A percentile compares a stretch with the other conserved stretches of the same genome.
phyloP scores from a whole-genome alignment of 805 yeast species.

The Yarrowia sp. region DNA sequence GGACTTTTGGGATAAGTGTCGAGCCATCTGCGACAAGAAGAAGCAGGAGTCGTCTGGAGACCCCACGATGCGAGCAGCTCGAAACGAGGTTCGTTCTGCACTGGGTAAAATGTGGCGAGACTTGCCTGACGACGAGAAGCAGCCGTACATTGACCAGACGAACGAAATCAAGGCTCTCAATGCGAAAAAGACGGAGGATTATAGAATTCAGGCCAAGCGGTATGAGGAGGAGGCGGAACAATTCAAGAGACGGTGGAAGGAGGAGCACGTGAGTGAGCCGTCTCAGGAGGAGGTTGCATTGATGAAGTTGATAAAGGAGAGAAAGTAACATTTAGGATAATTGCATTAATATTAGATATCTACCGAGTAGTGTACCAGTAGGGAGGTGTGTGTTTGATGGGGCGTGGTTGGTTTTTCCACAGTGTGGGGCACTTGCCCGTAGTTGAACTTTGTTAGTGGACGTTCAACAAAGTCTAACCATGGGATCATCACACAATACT shows the following conservation, averaged over 20 bases:
- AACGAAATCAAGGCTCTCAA: conserved; percentile 39
- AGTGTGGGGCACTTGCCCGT: no score
- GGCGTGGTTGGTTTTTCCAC: no score
- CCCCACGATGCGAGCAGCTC: conserved; percentile 38
- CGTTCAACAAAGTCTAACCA: no score
- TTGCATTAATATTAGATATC: conserved; percentile 14
- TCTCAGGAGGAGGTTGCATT: conserved; percentile 35
- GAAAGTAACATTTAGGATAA: background rate
- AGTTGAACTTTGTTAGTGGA: no score
- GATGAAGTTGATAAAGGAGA: conserved; percentile 30
- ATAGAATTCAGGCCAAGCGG: conserved; percentile 36
- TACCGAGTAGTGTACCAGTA: background rate
- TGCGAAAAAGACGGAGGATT: conserved; percentile 39
- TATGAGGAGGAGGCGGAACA: conserved; percentile 43
- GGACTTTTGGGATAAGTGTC: conserved; percentile 44
- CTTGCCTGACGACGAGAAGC: conserved; percentile 40
- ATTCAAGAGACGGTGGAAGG: conserved; percentile 42
- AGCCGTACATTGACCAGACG: conserved; percentile 41
- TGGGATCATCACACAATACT: no score
- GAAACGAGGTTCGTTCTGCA: conserved; percentile 43
- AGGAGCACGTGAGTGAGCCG: conserved; percentile 39
- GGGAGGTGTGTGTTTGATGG: no score
- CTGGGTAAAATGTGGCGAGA: conserved; percentile 45
- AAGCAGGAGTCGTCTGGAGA: conserved; percentile 38
- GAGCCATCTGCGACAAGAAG: conserved; percentile 39